Base-by-base conservation (phyloP, 2,329 filamentous ascomycete species). In the Leptodontidium sp. region DNA sequence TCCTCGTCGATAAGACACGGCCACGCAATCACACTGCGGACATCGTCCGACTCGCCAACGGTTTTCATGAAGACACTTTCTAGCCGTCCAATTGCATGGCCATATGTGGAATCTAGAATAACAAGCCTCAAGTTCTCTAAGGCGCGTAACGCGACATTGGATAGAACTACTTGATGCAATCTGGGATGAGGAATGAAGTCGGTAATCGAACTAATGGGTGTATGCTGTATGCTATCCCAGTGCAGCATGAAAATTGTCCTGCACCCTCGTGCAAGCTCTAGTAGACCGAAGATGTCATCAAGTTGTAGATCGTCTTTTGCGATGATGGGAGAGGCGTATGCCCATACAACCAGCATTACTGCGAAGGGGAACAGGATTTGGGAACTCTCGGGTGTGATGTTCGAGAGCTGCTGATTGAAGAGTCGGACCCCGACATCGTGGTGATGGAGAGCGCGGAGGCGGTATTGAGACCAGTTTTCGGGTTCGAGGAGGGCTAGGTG, bases 391-490 rank as follows among this genome's bases (percentile, higher is more conserved):
- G 47, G 14, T 12, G 61, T 63, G 47, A 63, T 53, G 5, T 63
- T 52, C 9, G 47, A 11, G 17, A 63, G 45, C 17, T 63, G 29
- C 21, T 40, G 61, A 43, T 53, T 63, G 49, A 52, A 63, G 21
- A 63, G 45, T 21, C 47, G 45, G 24, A 63, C 21, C 7, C 61
- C 61, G 9, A 63, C 2, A 40, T 63, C 45, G 45, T 63, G 61
- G n/a, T 63, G 61, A 40, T 63, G 32, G 29, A 52, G 47, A 24
- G 61, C 47, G 29, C 61, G 61, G 14, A 52, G 47, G n/a, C 61
- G 47, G 15, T 63, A 63, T 26, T 38, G 26, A 35, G 17, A 14
- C 2, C 17, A 21, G 45, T 53, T 38, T 14, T 43, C 17, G 5
- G 61, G 47, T 15, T 63, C 61, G 32, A 52, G 29, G 11, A 52